Evolutionary conservation across 2,329 filamentous ascomycete genomes (phyloP), one percentile per base, ranked within the genome.

Genomic region (Daldinia sp.): DNA sequence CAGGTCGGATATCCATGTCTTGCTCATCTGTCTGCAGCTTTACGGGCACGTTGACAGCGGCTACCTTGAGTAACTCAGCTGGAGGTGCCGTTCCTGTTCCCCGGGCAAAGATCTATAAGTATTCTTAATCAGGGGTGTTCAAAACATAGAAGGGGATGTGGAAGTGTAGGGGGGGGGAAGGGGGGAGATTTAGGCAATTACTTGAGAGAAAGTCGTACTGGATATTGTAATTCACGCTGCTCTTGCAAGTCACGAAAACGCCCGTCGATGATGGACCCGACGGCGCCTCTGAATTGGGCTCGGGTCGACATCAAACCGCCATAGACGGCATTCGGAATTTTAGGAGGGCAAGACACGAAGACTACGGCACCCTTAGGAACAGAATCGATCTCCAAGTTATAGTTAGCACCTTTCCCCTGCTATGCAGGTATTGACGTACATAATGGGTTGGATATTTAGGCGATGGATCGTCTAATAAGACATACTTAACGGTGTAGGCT

Each of bases 401-500:
- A 13, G 53, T 68, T 39, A 68, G 71, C 42, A 65, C 54, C 18
- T 48, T 15, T 59, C 23, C 30, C 15, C 46, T 18, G 42, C 18
- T 46, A 46, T 12, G 42, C 4, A 46, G 9, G 20, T 37, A 7
- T 7, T 12, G 15, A 74, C 79, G 44, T 74, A 85, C 84, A 60
- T 87, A 87, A 65, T 86, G 84, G 0, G 77, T 79, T 10, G 79
- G 73, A 23, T 80, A 76, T 72, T 84, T 86, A 0, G 84, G 82
- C 5, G 79, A 78, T 9, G 83, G 81, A 67, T 86, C 83, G 53
- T 81, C 79, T 51, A 84, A 79, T 3, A 79, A 79, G 13, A 82
- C 84, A 70, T 86, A 87, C 69, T 83, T 80, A 57, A 88, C 86
- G 0, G 85, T 88, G 70, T 86, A 87, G 5, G 85, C 86, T 10